Evolutionary conservation across 2,329 filamentous ascomycete genomes (phyloP), one percentile per base, ranked within the genome.

Genomic region (Byssoonygena ceratinophila): DNA sequence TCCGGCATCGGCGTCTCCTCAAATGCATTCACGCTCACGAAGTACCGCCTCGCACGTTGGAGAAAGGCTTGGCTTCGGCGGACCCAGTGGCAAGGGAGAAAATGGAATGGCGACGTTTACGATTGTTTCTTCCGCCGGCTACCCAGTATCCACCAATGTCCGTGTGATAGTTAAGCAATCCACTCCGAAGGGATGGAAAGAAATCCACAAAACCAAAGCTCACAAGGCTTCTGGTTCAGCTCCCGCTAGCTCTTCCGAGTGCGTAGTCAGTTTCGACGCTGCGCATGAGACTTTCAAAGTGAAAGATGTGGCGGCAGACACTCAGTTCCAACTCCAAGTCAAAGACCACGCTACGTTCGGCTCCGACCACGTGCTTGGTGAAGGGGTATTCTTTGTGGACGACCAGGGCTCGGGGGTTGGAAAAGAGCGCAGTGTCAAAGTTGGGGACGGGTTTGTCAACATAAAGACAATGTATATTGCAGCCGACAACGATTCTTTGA

Each of bases 191-290:
- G 78, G 77, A 46, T 74, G 69, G 46, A 96, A 92, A 72, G 80
- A 85, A 43, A 74, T 98, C 43, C 83, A 90, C 71, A 96, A 97
- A 75, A 96, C 90, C 20, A 94, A 95, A 67, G 85, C 92, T 58
- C 80, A 86, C 72, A 95, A 95, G 68, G 78, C 83, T 0, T 74
- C 31, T 20, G 47, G 39, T 16, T 51, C 52, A 2, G 46, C 45
- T 32, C 25, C 56, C 1, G 39, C 52, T 9, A 46, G 50, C 11
- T 37, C 55, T 22, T 40, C 43, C 8, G 50, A 48, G 12, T 14
- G 14, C 14, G 31, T 76, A 2, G 79, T 87, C 56, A 76, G 74
- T 16, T 94, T 82, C 66, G 83, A 88, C 57, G 66, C 72, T 7
- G 72, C 76, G 46, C 68, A 72, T 57, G 87, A 94, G 66, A 82